A percentile compares a stretch with the other conserved stretches of the same genome.
Conservation (phyloP, 257 asterid species). For the Parsonsia alboflavescens region DNA sequence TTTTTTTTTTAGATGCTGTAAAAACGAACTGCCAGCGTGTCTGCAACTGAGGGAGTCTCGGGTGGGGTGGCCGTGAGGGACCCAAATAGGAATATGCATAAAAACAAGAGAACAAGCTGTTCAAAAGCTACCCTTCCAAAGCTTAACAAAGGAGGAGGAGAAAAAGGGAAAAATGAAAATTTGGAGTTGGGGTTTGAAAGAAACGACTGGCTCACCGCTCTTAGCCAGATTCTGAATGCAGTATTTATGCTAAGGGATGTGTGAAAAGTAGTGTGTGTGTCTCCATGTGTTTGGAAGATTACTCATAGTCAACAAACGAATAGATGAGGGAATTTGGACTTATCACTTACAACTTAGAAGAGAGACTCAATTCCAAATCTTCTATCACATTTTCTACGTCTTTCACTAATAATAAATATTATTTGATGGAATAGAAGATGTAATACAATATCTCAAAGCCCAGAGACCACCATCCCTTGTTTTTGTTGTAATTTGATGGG, state of each 20-base stretch:
- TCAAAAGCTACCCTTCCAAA: slow-evolving; percentile 52
- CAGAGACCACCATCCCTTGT: no score
- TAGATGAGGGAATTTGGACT: slow-evolving; percentile 6
- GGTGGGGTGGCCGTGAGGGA: slow-evolving; percentile 27
- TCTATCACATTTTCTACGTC: no score
- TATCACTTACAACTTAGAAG: not conserved
- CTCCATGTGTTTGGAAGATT: slow-evolving; percentile 2
- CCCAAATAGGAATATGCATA: slow-evolving; percentile 50
- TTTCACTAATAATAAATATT: no score
- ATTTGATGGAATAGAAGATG: no score
- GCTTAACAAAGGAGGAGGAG: slow-evolving; percentile 14
- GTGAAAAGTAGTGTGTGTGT: not conserved
- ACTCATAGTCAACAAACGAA: slow-evolving; percentile 2
- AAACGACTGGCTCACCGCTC: slow-evolving; percentile 21
- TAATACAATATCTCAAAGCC: no score
- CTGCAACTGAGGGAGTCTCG: slow-evolving; percentile 28
- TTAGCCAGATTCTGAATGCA: not conserved
- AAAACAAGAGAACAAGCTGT: slow-evolving; percentile 58
- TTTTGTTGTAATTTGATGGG: no score
- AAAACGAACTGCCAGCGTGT: slow-evolving; percentile 36
- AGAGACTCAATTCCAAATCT: no score
- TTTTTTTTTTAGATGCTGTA: slow-evolving; percentile 26
- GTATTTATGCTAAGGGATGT: not conserved
- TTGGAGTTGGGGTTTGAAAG: slow-evolving; percentile 21
- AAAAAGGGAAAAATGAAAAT: no score